Conservation (phyloP, 192 early-diverging fungal genomes). For the Dispira parvispora region DNA sequence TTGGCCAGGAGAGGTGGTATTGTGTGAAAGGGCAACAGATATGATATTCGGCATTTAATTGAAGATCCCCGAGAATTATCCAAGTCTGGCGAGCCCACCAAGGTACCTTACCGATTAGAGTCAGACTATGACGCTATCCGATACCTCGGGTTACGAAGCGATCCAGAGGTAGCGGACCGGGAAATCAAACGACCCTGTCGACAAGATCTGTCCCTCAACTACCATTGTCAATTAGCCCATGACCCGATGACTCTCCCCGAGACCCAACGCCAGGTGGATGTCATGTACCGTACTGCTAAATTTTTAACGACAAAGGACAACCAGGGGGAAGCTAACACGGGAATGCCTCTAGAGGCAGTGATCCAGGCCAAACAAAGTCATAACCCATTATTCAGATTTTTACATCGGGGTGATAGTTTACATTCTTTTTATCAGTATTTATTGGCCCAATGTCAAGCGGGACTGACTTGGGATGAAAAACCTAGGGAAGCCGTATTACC, state of each 20-base stretch:
- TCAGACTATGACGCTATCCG: too few species aligned
- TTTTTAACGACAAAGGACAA: slow-evolving; percentile 23
- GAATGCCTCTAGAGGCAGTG: slow-evolving; percentile 37
- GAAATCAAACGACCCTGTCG: too few species aligned
- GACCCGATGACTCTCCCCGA: slow-evolving; percentile 17
- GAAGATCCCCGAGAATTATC: not conserved
- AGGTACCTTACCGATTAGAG: too few species aligned
- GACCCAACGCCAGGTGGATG: slow-evolving; percentile 25
- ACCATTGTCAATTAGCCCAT: not conserved
- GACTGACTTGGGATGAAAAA: not conserved
- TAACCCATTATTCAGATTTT: slow-evolving; percentile 43
- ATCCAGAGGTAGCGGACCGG: too few species aligned
- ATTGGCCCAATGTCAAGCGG: not conserved
- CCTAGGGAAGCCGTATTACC: not conserved
- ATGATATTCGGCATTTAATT: not conserved
- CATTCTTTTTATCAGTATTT: slow-evolving; percentile 44
- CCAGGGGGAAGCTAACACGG: slow-evolving; percentile 12
- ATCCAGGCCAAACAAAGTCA: slow-evolving; percentile 41
- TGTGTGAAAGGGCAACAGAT: not conserved
- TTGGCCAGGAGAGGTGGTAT: too few species aligned
- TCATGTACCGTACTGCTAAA: slow-evolving; percentile 40
- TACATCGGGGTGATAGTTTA: slow-evolving; percentile 31
- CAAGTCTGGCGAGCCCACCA: too few species aligned
- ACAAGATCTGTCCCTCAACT: too few species aligned
- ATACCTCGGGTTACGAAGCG: too few species aligned